These are phyloP conservation scores for Massariosphaeria phaeospora DNA, from an alignment of 495 filamentous ascomycete genomes.

Conservation along the genomic window DNA sequence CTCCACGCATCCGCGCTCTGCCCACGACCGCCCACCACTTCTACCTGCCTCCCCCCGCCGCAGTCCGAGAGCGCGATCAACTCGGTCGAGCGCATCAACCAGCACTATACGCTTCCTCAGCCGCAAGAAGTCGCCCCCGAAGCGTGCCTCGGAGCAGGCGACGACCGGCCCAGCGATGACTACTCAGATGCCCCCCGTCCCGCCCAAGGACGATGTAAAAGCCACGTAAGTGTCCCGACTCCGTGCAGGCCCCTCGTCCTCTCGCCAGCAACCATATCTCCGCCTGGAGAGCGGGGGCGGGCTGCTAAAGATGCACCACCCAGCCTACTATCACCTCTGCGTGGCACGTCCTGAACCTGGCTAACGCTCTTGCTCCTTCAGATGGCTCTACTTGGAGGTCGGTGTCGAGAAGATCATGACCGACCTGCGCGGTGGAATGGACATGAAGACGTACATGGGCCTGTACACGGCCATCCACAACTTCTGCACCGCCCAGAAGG, in stretches of 20 bases:
- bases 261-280: too few species aligned
- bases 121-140: slow-evolving; percentile 28
- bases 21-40: neutral
- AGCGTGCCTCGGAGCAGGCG: slow-evolving; percentile 29
- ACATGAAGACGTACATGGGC: slow-evolving; percentile 93
- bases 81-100: neutral
- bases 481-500: slow-evolving; percentile 98
- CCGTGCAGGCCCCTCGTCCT: too few species aligned
- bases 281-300: too few species aligned
- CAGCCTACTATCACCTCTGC: neutral
- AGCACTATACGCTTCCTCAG: slow-evolving; percentile 21
- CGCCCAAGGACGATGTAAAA: slow-evolving; percentile 76
- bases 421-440: slow-evolving; percentile 82
- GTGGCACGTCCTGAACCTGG: neutral
- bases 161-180: slow-evolving; percentile 25
- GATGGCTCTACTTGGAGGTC: slow-evolving; percentile 82
- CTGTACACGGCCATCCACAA: slow-evolving; percentile 98
- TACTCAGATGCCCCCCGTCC: slow-evolving; percentile 41
- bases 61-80: slow-evolving; percentile 4
- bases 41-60: neutral
- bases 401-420: slow-evolving; percentile 91
- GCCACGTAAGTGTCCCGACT: slow-evolving; percentile 66
- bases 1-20: neutral
- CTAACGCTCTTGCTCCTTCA: slow-evolving; percentile 34
- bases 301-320: too few species aligned